phyloP scores from a whole-genome alignment of 2,329 filamentous ascomycete species.

The Stagonosporopsis vannaccii region DNA sequence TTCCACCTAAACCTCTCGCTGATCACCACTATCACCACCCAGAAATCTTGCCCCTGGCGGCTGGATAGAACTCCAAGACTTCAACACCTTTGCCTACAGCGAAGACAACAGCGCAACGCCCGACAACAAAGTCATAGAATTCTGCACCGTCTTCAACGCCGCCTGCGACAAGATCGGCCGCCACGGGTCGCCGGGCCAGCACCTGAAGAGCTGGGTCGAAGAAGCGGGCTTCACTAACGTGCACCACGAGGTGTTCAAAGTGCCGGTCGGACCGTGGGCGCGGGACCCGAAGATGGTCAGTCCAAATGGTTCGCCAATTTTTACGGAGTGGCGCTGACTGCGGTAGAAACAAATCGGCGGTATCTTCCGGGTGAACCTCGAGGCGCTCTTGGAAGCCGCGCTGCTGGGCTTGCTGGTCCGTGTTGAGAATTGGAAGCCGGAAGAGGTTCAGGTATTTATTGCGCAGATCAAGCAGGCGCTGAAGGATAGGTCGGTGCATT shows the following conservation, averaged over 20 bases:
- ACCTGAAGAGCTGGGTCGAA: slow-evolving; percentile 51
- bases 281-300: slow-evolving; percentile 27
- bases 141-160: slow-evolving; percentile 9
- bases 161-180: slow-evolving; percentile 16
- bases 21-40: neutral
- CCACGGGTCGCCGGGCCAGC: slow-evolving; percentile 22
- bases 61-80: slow-evolving; percentile 60
- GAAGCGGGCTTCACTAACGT: slow-evolving; percentile 55
- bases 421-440: slow-evolving; percentile 48
- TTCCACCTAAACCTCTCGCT: neutral
- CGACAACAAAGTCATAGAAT: slow-evolving; percentile 13
- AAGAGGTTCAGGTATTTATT: slow-evolving; percentile 54
- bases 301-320: neutral
- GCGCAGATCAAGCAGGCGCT: slow-evolving; percentile 34
- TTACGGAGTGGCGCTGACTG: neutral
- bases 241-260: slow-evolving; percentile 32
- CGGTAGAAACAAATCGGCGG: slow-evolving; percentile 10
- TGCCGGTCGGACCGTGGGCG: slow-evolving; percentile 27
- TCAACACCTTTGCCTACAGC: slow-evolving; percentile 50
- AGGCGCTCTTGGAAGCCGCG: slow-evolving; percentile 11
- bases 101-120: slow-evolving; percentile 36
- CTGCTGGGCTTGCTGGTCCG: slow-evolving; percentile 25
- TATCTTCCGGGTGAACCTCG: slow-evolving; percentile 7
- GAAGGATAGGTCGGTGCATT: slow-evolving; percentile 33
- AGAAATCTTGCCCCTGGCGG: slow-evolving; percentile 55